Evolutionary conservation across 495 filamentous ascomycete species (phyloP), one percentile per base, ranked within the genome.

Genomic region (Podospora fimiseda): DNA sequence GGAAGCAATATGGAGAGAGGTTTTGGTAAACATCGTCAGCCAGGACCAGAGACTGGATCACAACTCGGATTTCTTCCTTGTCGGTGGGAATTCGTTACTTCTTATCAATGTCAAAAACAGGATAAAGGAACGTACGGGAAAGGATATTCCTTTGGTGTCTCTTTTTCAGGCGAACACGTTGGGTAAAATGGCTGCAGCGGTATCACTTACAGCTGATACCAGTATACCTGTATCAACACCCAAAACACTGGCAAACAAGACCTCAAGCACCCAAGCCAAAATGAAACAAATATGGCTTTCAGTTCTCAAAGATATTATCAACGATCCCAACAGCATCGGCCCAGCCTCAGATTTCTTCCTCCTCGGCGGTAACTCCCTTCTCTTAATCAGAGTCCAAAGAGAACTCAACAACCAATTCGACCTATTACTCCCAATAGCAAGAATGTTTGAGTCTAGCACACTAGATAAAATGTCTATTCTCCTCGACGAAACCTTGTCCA

Each of bases 241-340:
- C 39, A 14, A 4, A 16, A 2, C 9, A 33, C 44, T 15, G 16
- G 3, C 8, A 23, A 23, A 30, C 14, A 11, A 27, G 16, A 24
- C 15, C 11, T 24, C 18, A 3, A 24, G 13, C 19, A 45, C 50
- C 1, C 50, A 45, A 46, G 50, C 43, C 6, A 52, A 57, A 40
- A 56, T 72, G 2, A 61, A 48, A 14, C 5, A 40, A 27, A 38
- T 70, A 6, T 72, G 69, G 69, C 43, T 40, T 36, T 53, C 63
- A 11, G 58, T 68, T 13, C 51, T 72, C 1, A 39, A 39, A 14
- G 23, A 24, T 21, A 46, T n/a, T 36, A 42, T 23, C 33, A n/a
- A 9, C 39, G 44, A 30, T 43, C 15, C 16, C 15, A 42, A 40
- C 6, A 55, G 42, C 48, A 57, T 40, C 0, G 50, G 27, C 9